Conservation (phyloP, 768 basidiomycete genomes). For the Mycena galericulata region DNA sequence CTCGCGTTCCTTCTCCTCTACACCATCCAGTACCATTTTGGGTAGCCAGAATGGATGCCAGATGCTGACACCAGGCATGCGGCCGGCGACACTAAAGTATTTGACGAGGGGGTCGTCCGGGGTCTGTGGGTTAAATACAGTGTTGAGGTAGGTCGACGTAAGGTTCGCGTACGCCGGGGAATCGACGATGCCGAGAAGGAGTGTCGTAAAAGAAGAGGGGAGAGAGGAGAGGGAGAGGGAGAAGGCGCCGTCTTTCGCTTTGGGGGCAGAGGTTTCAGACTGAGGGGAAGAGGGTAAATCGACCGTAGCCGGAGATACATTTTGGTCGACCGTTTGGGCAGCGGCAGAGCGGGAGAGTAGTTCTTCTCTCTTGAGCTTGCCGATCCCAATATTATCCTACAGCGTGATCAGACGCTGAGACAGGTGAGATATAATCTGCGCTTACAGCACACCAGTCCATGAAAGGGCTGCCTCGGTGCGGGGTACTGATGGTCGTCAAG, state of each 20-base stretch:
- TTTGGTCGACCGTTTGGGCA: constrained; percentile 7
- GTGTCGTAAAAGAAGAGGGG: constrained; percentile 87
- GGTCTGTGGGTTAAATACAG: constrained; percentile 84
- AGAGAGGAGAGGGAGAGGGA: constrained; percentile 68
- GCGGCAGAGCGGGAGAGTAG: constrained; percentile 38
- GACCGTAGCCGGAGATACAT: constrained; percentile 24
- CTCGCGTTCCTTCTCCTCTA: constrained; percentile 71
- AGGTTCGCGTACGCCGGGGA: constrained; percentile 97
- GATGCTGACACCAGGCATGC: constrained; percentile 71
- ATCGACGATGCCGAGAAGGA: constrained; percentile 90
- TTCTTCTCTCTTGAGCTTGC: constrained; percentile 65
- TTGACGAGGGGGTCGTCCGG: constrained; percentile 86
- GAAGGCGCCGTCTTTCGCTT: constrained; percentile 39
- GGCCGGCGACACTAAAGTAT: constrained; percentile 92
- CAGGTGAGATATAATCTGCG: constrained; percentile 30
- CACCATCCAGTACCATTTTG: constrained; percentile 92
- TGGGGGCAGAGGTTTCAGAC: constrained; percentile 44
- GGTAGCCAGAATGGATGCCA: constrained; percentile 99
- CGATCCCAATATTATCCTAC: constrained; percentile 93
- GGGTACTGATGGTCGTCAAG: constrained; percentile 90
- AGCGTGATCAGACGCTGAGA: constrained; percentile 19
- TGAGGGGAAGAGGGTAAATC: constrained; percentile 24
- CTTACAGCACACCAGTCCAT: constrained; percentile 98
- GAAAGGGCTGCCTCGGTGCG: constrained; percentile 96
- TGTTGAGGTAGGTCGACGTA: constrained; percentile 83